Conservation (phyloP, 1,284 basidiomycete genomes). For the Pseudomicrostroma phylloplanum region DNA sequence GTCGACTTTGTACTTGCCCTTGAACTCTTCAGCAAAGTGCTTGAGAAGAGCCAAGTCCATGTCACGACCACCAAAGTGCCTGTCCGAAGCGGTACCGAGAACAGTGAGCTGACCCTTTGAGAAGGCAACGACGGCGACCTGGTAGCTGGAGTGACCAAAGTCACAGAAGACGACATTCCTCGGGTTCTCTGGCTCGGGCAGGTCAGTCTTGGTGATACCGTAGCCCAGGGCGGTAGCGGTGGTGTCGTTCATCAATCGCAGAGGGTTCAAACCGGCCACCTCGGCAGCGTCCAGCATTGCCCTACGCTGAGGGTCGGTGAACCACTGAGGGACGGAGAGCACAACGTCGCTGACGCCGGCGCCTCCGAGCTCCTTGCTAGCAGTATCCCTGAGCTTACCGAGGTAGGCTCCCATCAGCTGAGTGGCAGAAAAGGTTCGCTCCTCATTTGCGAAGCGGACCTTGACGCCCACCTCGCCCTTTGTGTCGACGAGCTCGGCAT, state of each 20-base stretch:
- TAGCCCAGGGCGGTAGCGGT: conserved; percentile 48
- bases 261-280: conserved; percentile 48
- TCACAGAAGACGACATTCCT: conserved; percentile 50
- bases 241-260: conserved; percentile 49
- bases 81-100: conserved; percentile 44
- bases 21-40: conserved; percentile 50
- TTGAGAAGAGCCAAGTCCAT: conserved; percentile 48
- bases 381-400: conserved; percentile 47
- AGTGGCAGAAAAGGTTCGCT: conserved; percentile 46
- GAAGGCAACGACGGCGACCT: conserved; percentile 49
- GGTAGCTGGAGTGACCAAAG: conserved; percentile 50
- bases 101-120: conserved; percentile 50
- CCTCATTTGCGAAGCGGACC: conserved; percentile 44
- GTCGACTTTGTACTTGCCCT: conserved; percentile 51
- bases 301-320: conserved; percentile 47
- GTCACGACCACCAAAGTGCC: conserved; percentile 50
- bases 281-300: conserved; percentile 48
- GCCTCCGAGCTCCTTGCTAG: conserved; percentile 43
- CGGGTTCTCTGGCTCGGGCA: conserved; percentile 47
- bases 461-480: conserved; percentile 49
- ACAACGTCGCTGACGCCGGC: conserved; percentile 47
- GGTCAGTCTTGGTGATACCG: conserved; percentile 50
- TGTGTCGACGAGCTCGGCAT: conserved; percentile 47
- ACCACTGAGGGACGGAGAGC: conserved; percentile 49
- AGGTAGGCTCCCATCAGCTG: conserved; percentile 51